Base-by-base conservation (phyloP, 2,329 filamentous ascomycete species). In the Verticillium dahliae region DNA sequence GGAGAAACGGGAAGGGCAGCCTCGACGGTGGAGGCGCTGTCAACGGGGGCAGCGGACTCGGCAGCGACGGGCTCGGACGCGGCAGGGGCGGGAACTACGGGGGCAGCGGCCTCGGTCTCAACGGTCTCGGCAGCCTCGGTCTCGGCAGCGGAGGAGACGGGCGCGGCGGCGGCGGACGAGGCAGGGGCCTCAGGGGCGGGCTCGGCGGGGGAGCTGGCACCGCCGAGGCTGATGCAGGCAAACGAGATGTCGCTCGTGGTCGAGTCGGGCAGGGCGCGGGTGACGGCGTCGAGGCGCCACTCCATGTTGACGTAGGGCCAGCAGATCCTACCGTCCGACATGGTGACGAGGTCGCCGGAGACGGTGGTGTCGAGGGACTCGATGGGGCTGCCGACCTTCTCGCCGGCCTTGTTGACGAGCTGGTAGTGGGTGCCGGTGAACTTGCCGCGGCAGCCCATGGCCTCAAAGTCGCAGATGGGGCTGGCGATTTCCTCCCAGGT, bases 231-330 rank as follows among this genome's bases (percentile, higher is more conserved):
- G 61, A 96, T 85, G 1, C 78, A 81, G 1, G 81, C 76, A 0
- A 93, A 93, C 1, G 86, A 84, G 74, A 97, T 97, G 64, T 86
- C 85, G 69, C 90, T 80, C 27, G 72, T 74, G 1, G 76, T 75
- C 3, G 70, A 69, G 66, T 78, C 70, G 33, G 75, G 72, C 5
- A 75, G 69, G 15, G 74, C 76, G 11, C 76, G 71, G 79, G 0
- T 81, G 81, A 72, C 81, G 57, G 66, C 59, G 34, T 65, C 62
- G 50, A 66, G 41, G 37, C 75, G 72, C 83, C 83, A 85, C 38
- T 74, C 74, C 81, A 84, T 84, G 69, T 75, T 75, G 60, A 85
- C 81, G 64, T 85, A 86, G 33, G 83, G 83, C 83, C 83, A 88
- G 77, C 85, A 87, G 67, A 88, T 77, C 57, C 81, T 76, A 27